A percentile compares a stretch with the other conserved stretches of the same genome.
Conservation (phyloP, 2,329 filamentous ascomycete species). For the Teratosphaeria epicoccoides region DNA sequence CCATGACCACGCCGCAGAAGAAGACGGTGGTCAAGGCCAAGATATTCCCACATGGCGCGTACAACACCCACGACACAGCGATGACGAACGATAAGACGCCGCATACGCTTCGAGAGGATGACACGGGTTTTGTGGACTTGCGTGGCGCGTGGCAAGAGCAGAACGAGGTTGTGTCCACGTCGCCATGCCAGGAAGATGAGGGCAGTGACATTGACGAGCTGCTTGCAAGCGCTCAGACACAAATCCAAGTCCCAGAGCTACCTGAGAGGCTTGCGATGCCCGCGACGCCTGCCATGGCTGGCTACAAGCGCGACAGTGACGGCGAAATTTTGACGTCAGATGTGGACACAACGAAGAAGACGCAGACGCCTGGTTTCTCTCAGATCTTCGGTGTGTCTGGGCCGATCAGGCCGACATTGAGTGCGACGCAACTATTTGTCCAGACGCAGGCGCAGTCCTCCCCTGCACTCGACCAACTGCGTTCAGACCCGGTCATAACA, state of each 20-base stretch:
- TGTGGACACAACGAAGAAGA: constrained; percentile 22
- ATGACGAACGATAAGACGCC: constrained; percentile 5
- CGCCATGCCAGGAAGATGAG: background rate
- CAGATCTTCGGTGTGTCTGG: constrained; percentile 25
- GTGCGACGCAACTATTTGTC: constrained; percentile 36
- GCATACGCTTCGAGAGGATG: constrained; percentile 16
- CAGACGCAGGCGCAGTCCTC: constrained; percentile 37
- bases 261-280: constrained; percentile 21
- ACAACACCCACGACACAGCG: constrained; percentile 2
- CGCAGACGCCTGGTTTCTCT: constrained; percentile 33
- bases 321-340: constrained; percentile 33
- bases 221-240: constrained; percentile 16
- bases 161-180: constrained; percentile 4
- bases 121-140: constrained; percentile 25
- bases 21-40: constrained; percentile 7
- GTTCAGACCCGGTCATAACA: constrained; percentile 35
- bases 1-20: constrained; percentile 11
- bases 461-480: constrained; percentile 25
- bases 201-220: constrained; percentile 15
- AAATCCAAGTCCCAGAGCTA: constrained; percentile 10
- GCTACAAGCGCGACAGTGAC: constrained; percentile 29
- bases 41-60: constrained; percentile 4
- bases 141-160: constrained; percentile 13
- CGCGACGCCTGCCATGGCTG: constrained; percentile 33
- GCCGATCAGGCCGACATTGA: constrained; percentile 27